phyloP scores from a whole-genome alignment of 352 stramenopile genomes.

The Phytophthora aleatoria region DNA sequence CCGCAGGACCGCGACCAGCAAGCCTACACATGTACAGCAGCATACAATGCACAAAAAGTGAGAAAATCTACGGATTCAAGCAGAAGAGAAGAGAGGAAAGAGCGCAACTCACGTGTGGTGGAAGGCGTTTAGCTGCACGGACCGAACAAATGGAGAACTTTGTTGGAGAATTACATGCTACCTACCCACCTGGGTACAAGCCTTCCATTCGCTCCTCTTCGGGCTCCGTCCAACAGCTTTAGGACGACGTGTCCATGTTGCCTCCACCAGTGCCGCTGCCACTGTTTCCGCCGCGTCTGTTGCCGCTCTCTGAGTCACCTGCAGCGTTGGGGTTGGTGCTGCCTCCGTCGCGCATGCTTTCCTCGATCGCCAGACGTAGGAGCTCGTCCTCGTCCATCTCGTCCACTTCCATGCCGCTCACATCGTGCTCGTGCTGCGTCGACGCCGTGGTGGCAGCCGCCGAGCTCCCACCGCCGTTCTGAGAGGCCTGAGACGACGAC shows the following conservation, averaged over 20 bases:
- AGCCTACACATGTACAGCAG: constrained; percentile 26
- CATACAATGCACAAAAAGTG: constrained; percentile 20
- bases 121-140: constrained; percentile 18
- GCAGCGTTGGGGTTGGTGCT: constrained; percentile 42
- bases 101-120: constrained; percentile 31
- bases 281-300: constrained; percentile 30
- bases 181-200: constrained; percentile 38
- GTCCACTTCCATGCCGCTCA: constrained; percentile 82
- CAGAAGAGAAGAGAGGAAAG: constrained; percentile 1
- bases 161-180: constrained; percentile 45
- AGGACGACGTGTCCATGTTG: constrained; percentile 57
- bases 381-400: constrained; percentile 90
- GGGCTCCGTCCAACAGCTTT: constrained; percentile 12
- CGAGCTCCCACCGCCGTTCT: constrained; percentile 71
- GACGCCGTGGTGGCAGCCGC: constrained; percentile 73
- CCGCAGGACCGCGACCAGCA: constrained; percentile 15
- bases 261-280: constrained; percentile 42
- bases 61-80: constrained; percentile 11
- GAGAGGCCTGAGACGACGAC: constrained; percentile 75
- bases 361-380: constrained; percentile 83
- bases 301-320: constrained; percentile 42
- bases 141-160: constrained; percentile 37
- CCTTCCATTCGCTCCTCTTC: constrained; percentile 21
- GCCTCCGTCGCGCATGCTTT: constrained; percentile 83
- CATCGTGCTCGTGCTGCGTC: constrained; percentile 77